Conservation (phyloP, 2,329 filamentous ascomycete species). For the Cladosporium sp. region DNA sequence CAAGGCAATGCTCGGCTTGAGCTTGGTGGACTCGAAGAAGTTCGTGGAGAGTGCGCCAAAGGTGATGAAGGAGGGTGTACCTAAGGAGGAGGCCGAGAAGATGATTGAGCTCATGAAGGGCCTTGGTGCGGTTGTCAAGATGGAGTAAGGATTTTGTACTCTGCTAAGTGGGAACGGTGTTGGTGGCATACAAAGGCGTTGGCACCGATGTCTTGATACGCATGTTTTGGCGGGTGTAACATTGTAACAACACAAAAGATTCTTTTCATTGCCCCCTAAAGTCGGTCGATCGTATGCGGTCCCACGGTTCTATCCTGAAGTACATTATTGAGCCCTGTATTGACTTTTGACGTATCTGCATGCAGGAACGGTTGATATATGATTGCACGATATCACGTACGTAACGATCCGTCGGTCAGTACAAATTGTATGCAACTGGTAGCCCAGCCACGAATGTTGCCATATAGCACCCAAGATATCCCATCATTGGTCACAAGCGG, state of each 20-base stretch:
- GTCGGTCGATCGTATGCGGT: too few relatives aligned
- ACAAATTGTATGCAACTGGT: too few relatives aligned
- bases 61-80: constrained; percentile 97
- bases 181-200: constrained; percentile 11
- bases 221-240: constrained; percentile 7
- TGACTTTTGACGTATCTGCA: too few relatives aligned
- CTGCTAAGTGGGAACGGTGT: not conserved
- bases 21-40: constrained; percentile 99
- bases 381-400: too few relatives aligned
- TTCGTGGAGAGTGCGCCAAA: constrained; percentile 98
- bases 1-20: constrained; percentile 91
- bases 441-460: too few relatives aligned
- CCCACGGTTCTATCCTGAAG: too few relatives aligned
- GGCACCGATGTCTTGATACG: constrained; percentile 12
- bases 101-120: constrained; percentile 93
- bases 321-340: too few relatives aligned
- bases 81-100: constrained; percentile 99
- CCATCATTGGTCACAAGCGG: too few relatives aligned
- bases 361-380: too few relatives aligned
- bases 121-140: constrained; percentile 78
- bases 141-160: constrained; percentile 63
- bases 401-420: too few relatives aligned
- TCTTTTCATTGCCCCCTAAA: not conserved
- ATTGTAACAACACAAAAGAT: constrained; percentile 10
- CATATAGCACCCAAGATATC: too few relatives aligned